These are phyloP conservation scores for Nelumbo lutea DNA, from an alignment of 164 flowering plant species.

Conservation along the genomic window DNA sequence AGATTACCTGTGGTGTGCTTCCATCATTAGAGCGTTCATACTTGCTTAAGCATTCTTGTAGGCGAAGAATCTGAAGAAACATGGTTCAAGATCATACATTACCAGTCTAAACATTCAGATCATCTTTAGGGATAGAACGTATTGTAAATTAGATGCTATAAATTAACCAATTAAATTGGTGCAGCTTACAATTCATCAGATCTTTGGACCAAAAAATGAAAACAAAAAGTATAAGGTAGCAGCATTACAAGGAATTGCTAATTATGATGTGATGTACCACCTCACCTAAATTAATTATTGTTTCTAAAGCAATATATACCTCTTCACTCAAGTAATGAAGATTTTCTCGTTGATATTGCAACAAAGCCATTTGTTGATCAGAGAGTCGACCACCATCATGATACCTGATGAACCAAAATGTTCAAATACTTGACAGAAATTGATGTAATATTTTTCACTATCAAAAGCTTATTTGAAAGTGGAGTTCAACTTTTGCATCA, in stretches of 20 bases:
- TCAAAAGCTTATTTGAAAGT: background rate
- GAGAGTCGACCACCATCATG: constrained; percentile 92
- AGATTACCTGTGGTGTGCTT: constrained; percentile 81
- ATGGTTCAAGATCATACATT: background rate
- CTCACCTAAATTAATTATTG: background rate
- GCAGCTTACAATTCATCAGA: background rate
- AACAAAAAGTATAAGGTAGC: constrained; percentile 3
- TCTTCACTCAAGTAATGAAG: constrained; percentile 94
- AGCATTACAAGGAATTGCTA: background rate
- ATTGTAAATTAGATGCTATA: constrained; percentile 2
- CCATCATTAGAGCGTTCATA: constrained; percentile 83
- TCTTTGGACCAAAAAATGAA: background rate
- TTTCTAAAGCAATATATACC: constrained; percentile 37
- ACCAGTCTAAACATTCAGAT: background rate
- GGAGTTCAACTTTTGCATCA: background rate
- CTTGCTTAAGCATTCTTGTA: constrained; percentile 95
- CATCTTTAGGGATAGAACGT: background rate
- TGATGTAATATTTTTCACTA: background rate
- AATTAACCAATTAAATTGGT: constrained; percentile 2
- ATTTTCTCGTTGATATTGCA: constrained; percentile 97
- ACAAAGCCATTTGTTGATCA: constrained; percentile 98
- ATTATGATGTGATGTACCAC: background rate
- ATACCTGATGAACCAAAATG: constrained; percentile 48
- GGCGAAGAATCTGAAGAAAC: constrained; percentile 65
- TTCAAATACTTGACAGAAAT: background rate